Percentiles rank a stretch among this genome's conserved stretches.
These are phyloP conservation scores for Gossypium sturtianum DNA, from an alignment of 345 rosid genomes.

Conservation along the genomic window DNA sequence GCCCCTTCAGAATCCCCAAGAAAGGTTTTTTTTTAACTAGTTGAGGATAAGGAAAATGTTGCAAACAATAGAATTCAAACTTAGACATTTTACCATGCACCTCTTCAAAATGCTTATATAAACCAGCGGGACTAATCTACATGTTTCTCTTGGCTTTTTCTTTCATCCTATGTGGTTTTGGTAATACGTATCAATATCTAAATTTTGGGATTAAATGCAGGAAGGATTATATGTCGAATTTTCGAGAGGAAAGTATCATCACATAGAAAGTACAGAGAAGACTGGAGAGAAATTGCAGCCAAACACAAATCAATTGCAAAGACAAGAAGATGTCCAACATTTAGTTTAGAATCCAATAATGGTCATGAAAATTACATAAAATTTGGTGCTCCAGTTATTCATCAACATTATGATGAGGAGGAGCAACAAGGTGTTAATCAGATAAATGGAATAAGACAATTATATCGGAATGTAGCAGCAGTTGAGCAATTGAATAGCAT, in stretches of 20 bases:
- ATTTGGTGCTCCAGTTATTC: constrained; percentile 31
- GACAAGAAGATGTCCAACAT: constrained; percentile 20
- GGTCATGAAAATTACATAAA: constrained; percentile 36
- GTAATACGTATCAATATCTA: no score
- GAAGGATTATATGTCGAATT: constrained; percentile 84
- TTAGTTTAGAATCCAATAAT: constrained; percentile 17
- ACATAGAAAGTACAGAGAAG: constrained; percentile 43
- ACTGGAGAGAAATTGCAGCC: constrained; percentile 48
- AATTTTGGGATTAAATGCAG: constrained; percentile 24
- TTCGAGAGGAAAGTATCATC: constrained; percentile 50
- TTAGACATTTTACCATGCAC: no score
- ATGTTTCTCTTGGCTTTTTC: no score
- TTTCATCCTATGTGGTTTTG: no score
- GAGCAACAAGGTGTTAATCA: constrained; percentile 14
- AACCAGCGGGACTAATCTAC: no score
- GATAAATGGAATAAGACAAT: constrained; percentile 12
- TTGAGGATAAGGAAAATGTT: no score
- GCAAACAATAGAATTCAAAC: no score
- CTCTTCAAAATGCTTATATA: no score
- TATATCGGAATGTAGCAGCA: constrained; percentile 6
- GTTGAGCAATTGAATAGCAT: constrained; percentile 1
- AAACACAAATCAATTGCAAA: constrained; percentile 19
- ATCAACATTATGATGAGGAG: constrained; percentile 16
- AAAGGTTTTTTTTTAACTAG: no score
- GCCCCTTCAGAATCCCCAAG: no score